Evolutionary conservation across 2,329 filamentous ascomycete species (phyloP).

Genomic region (Metarhizium guizhouense): DNA sequence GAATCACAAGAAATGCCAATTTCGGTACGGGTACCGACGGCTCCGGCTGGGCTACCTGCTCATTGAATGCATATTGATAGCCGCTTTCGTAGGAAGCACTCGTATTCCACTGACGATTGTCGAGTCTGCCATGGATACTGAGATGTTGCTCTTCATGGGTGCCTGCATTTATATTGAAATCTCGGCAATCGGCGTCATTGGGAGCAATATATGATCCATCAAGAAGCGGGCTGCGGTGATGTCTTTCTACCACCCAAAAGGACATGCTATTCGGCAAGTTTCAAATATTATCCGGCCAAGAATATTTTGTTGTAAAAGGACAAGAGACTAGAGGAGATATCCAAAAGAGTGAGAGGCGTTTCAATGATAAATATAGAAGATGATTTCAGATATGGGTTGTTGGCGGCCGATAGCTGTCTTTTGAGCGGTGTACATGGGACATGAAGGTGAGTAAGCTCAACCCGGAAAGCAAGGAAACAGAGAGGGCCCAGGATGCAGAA

Average conservation of each 20-base stretch:
- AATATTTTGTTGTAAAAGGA: background rate
- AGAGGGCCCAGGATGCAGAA: background rate
- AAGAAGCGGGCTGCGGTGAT: conserved; percentile 15
- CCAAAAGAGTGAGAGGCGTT: background rate
- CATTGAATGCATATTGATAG: background rate
- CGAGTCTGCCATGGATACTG: background rate
- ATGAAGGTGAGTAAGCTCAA: background rate
- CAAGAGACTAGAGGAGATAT: background rate
- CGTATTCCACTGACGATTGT: background rate
- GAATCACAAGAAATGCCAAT: conserved; percentile 29
- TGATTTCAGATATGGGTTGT: background rate
- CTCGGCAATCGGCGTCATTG: conserved; percentile 1
- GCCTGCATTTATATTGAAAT: background rate
- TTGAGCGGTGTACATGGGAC: background rate
- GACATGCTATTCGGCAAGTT: conserved; percentile 20
- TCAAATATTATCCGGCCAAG: background rate
- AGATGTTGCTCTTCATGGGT: background rate
- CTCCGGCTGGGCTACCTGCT: background rate
- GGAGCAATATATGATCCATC: background rate
- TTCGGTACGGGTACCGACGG: conserved; percentile 23
- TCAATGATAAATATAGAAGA: background rate
- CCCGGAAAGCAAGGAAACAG: background rate
- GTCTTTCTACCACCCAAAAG: conserved; percentile 29
- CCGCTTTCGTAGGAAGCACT: background rate
- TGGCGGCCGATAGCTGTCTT: background rate